phyloP scores from a whole-genome alignment of 495 filamentous ascomycete genomes.

The Penicillium paxilli region DNA sequence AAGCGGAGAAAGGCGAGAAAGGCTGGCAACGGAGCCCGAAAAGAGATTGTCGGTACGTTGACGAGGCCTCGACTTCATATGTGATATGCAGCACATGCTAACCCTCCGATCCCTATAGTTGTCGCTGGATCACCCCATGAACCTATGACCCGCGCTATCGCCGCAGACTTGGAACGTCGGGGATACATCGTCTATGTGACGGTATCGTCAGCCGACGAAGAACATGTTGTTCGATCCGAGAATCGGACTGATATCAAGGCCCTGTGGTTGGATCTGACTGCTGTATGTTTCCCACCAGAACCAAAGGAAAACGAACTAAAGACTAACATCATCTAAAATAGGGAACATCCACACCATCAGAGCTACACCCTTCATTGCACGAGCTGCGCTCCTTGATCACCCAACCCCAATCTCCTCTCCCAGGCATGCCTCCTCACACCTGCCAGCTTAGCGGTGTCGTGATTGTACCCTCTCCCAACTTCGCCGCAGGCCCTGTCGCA shows the following conservation, averaged over 20 bases:
- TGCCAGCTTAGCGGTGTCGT: constrained; percentile 77
- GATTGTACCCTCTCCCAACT: constrained; percentile 61
- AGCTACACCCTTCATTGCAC: constrained; percentile 53
- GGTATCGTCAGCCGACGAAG: constrained; percentile 76
- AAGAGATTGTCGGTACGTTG: constrained; percentile 73
- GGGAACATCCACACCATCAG: constrained; percentile 54
- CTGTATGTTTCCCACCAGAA: constrained; percentile 25
- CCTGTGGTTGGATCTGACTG: constrained; percentile 78
- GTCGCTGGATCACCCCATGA: constrained; percentile 80
- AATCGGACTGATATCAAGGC: constrained; percentile 77
- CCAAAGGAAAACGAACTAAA: constrained; percentile 40
- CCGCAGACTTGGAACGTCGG: constrained; percentile 81
- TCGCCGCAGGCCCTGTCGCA: constrained; percentile 73
- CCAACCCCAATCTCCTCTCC: constrained; percentile 67
- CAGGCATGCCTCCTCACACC: constrained; percentile 69
- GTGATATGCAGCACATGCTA: constrained; percentile 6
- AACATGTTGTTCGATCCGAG: constrained; percentile 72
- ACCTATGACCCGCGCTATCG: constrained; percentile 76
- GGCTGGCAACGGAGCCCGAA: constrained; percentile 78
- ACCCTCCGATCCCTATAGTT: constrained; percentile 43
- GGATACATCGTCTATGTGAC: constrained; percentile 94
- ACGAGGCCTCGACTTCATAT: neutral
- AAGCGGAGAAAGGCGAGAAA: constrained; percentile 74
- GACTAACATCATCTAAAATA: neutral
- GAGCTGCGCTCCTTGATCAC: constrained; percentile 58